A percentile compares a stretch with the other conserved stretches of the same genome.
phyloP scores from a whole-genome alignment of 768 basidiomycete species.

The Pleurotus platypus region DNA sequence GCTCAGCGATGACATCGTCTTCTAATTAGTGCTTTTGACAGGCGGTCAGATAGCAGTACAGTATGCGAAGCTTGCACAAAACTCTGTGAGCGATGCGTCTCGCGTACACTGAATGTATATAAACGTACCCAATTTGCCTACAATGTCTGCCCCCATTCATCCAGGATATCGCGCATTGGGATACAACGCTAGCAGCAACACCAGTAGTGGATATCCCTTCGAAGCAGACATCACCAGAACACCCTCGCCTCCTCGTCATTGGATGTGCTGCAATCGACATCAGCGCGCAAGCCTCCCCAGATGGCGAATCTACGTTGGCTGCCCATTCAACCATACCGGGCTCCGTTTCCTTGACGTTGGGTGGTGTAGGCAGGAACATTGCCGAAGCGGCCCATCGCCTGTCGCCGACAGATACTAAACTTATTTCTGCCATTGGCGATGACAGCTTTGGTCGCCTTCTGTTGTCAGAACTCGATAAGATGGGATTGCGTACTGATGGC shows the following conservation, averaged over 20 bases:
- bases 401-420: conserved; percentile 35
- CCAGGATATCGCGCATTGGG: not conserved
- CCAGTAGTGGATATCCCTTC: not conserved
- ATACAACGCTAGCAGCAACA: not conserved
- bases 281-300: conserved; percentile 46
- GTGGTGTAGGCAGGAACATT: conserved; percentile 94
- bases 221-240: conserved; percentile 10
- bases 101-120: not conserved
- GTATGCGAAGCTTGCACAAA: conserved; percentile 51
- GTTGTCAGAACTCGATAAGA: conserved; percentile 43
- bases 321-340: conserved; percentile 79
- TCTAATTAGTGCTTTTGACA: conserved; percentile 20
- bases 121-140: not conserved
- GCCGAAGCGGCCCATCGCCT: conserved; percentile 84
- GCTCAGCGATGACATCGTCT: conserved; percentile 1
- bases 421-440: conserved; percentile 74
- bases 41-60: conserved; percentile 78
- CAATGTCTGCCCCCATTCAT: not conserved
- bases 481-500: conserved; percentile 86
- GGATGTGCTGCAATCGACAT: conserved; percentile 92
- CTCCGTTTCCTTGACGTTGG: conserved; percentile 63
- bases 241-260: conserved; percentile 61
- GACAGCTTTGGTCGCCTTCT: conserved; percentile 78
- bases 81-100: not conserved
- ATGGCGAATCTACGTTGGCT: conserved; percentile 30